Conservation (phyloP, 305 asterid species). For the Rubia peregrina region DNA sequence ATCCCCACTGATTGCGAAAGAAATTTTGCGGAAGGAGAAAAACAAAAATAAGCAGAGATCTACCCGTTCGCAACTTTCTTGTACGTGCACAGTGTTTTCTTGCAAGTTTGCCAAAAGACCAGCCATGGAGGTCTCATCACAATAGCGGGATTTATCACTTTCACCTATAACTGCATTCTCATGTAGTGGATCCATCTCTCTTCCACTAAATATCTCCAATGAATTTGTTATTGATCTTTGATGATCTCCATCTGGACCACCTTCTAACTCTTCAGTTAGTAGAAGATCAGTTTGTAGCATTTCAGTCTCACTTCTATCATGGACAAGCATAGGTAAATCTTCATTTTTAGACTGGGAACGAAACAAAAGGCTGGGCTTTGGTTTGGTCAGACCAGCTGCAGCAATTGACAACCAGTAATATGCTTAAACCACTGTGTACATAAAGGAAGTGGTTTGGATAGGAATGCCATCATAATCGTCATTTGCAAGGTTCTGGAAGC, state of each 20-base stretch:
- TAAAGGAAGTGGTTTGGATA: neutral
- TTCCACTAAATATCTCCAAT: constrained; percentile 29
- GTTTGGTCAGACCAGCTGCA: constrained; percentile 46
- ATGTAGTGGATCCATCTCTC: constrained; percentile 28
- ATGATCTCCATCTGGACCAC: constrained; percentile 26
- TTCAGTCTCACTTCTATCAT: constrained; percentile 27
- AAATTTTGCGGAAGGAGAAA: constrained; percentile 6
- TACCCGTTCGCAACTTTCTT: constrained; percentile 45
- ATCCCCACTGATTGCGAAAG: constrained; percentile 12
- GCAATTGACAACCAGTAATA: constrained; percentile 9
- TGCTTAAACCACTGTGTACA: constrained; percentile 1
- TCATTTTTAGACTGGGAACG: constrained; percentile 32
- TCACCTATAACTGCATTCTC: constrained; percentile 29
- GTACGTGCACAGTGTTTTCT: constrained; percentile 32
- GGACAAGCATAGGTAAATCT: constrained; percentile 27
- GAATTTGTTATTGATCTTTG: constrained; percentile 25
- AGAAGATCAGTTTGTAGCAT: constrained; percentile 26
- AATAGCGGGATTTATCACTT: constrained; percentile 25
- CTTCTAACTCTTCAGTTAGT: constrained; percentile 25
- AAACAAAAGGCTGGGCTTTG: constrained; percentile 43
- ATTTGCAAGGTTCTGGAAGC: constrained; percentile 1
- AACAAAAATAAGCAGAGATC: constrained; percentile 19
- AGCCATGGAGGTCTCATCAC: constrained; percentile 50
- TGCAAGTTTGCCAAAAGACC: constrained; percentile 56
- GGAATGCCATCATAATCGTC: neutral